These are phyloP conservation scores for Cystobasidium sp. DNA, from an alignment of 1,284 basidiomycete species.

Conservation along the genomic window DNA sequence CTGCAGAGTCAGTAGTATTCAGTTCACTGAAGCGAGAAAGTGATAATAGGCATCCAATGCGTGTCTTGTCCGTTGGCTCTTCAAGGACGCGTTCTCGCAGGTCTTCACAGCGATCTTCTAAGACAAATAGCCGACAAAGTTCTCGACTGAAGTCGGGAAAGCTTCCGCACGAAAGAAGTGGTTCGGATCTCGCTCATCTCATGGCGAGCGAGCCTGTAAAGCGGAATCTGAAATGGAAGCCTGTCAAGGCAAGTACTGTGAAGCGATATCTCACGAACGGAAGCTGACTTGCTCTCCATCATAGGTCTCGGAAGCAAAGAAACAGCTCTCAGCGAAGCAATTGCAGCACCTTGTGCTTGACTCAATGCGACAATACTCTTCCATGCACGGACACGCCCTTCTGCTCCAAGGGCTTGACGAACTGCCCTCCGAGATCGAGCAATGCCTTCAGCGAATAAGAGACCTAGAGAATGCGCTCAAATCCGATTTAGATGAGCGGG, in stretches of 20 bases:
- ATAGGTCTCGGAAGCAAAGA: constrained; percentile 37
- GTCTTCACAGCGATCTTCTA: too few species aligned
- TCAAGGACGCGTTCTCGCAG: too few species aligned
- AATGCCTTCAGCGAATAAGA: constrained; percentile 11
- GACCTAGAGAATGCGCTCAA: constrained; percentile 10
- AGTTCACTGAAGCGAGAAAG: background rate
- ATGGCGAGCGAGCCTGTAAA: background rate
- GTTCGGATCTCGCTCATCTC: background rate
- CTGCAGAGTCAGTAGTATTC: background rate
- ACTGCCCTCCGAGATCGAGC: constrained; percentile 27
- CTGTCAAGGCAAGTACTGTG: constrained; percentile 8
- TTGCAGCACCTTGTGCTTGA: constrained; percentile 19
- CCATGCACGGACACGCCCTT: constrained; percentile 4
- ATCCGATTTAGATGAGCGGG: constrained; percentile 7
- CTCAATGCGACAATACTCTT: constrained; percentile 29
- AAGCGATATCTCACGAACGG: too few species aligned
- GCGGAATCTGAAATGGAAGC: constrained; percentile 26
- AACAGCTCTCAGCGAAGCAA: constrained; percentile 2
- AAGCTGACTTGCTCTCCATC: background rate
- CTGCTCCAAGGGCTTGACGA: constrained; percentile 18
- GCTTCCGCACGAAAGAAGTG: background rate
- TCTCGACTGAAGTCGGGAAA: background rate
- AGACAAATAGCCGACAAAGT: background rate
- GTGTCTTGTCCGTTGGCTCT: background rate
- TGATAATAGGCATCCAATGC: background rate